Conservation (phyloP, 2,329 filamentous ascomycete genomes). For the Huntiella savannae region DNA sequence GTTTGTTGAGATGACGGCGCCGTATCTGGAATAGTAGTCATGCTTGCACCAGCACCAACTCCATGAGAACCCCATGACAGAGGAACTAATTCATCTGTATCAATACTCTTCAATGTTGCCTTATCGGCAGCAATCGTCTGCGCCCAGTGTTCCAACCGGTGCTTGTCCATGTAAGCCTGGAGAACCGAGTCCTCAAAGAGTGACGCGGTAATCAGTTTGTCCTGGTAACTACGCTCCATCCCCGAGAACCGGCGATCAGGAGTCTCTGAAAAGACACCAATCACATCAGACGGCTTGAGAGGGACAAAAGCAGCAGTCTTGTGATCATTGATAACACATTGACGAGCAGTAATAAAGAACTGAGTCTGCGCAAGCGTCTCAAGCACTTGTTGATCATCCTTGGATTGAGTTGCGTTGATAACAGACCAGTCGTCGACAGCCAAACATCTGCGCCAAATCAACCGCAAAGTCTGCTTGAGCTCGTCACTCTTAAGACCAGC, state of each 20-base stretch:
- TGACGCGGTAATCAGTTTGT: slow-evolving; percentile 53
- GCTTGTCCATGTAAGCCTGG: slow-evolving; percentile 43
- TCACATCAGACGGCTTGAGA: slow-evolving; percentile 31
- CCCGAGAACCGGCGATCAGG: slow-evolving; percentile 40
- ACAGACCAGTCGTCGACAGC: slow-evolving; percentile 68
- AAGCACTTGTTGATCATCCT: slow-evolving; percentile 50
- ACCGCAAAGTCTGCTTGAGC: slow-evolving; percentile 35
- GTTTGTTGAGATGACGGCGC: not conserved
- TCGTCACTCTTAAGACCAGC: slow-evolving; percentile 35
- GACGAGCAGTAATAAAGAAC: slow-evolving; percentile 46
- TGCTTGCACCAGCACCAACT: not conserved
- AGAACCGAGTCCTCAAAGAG: slow-evolving; percentile 51
- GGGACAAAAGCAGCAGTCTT: slow-evolving; percentile 26
- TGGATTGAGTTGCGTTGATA: slow-evolving; percentile 59
- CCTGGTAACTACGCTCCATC: slow-evolving; percentile 43
- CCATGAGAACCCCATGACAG: not conserved
- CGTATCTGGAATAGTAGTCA: not conserved
- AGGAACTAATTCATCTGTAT: slow-evolving; percentile 16
- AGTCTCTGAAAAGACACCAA: slow-evolving; percentile 41
- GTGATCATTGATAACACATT: slow-evolving; percentile 37
- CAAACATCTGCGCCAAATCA: slow-evolving; percentile 76
- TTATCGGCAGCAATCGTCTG: slow-evolving; percentile 22
- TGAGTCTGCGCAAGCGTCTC: slow-evolving; percentile 44
- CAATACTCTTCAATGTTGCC: slow-evolving; percentile 18
- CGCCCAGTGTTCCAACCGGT: slow-evolving; percentile 51